Base-by-base conservation (phyloP, 1,284 basidiomycete genomes). In the Nidula niveotomentosa region DNA sequence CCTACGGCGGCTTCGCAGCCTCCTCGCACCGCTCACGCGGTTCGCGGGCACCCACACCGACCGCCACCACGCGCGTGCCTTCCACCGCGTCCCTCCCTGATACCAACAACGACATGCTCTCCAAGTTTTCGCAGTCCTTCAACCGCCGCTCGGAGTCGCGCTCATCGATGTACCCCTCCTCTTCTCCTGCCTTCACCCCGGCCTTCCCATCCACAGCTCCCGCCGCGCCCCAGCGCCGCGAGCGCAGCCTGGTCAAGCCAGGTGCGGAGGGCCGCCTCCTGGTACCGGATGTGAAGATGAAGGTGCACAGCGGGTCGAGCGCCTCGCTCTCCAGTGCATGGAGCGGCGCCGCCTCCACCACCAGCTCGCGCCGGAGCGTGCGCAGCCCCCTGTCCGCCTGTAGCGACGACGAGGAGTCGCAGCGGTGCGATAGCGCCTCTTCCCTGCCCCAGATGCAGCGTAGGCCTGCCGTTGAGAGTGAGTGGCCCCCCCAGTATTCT, bases 201-300 rank as follows among this genome's bases (percentile, higher is more conserved):
- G 67, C 61, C 58, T 67, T 59, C 53, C 66, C 60, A 8, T 65
- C 61, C 58, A 65, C 65, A 0, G 63, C 73, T n/a, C 60, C 52
- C 12, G 65, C 66, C 13, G 53, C 65, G 44, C 70, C 66, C 39
- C 63, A 49, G 33, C 74, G 70, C 46, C 74, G 74, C 35, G 85
- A 84, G 65, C 78, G 80, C 1, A 73, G 78, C 5, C 64, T 90
- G 3, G 64, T 88, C 7, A 77, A 76, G 54, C 77, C 74, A 2
- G 80, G 79, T 44, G 84, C 83, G 1, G 78, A 87, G 65, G 85
- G 85, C 55, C 84, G 81, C 58, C 75, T 90, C 1, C 76, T 88
- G 4, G 86, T 89, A 0, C 87, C 87, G 2, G 71, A 86, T 53
- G 79, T 89, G 35, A 79, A 81, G 67, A 71, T 85, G 65, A 76